These are phyloP conservation scores for Noccaea caerulescens DNA, from an alignment of 345 rosid genomes.

Conservation along the genomic window DNA sequence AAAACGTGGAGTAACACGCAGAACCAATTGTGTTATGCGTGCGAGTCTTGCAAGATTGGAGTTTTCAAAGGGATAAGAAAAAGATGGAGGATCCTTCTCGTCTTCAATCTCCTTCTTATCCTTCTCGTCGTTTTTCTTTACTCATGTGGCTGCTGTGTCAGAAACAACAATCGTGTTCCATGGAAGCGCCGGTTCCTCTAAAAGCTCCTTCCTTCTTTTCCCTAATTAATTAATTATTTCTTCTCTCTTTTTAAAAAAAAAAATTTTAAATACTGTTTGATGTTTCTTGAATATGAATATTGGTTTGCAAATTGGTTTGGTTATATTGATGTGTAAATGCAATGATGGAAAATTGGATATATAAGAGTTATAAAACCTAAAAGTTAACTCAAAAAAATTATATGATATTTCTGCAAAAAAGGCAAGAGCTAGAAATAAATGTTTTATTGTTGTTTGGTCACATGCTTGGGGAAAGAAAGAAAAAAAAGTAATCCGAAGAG, in stretches of 20 bases:
- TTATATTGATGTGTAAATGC: slow-evolving; percentile 13
- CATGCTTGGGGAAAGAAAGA: not conserved
- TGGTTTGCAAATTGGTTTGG: slow-evolving; percentile 21
- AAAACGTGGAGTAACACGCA: slow-evolving; percentile 56
- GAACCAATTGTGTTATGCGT: slow-evolving; percentile 51
- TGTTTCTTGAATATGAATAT: slow-evolving; percentile 11
- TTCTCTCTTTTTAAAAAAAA: no score
- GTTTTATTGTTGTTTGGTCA: not conserved
- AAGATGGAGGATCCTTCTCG: slow-evolving; percentile 50
- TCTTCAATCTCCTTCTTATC: slow-evolving; percentile 38
- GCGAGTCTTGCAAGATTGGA: slow-evolving; percentile 64
- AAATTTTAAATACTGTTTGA: slow-evolving; percentile 4
- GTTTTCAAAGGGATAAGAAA: slow-evolving; percentile 45
- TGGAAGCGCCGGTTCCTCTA: slow-evolving; percentile 44
- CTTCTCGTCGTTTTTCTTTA: slow-evolving; percentile 42
- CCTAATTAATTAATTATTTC: not conserved
- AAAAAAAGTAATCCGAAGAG: not conserved
- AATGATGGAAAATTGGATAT: not conserved
- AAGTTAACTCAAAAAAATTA: no score
- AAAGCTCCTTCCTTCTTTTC: not conserved
- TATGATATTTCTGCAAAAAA: not conserved
- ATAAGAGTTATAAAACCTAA: no score
- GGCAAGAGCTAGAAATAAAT: not conserved
- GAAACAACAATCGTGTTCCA: slow-evolving; percentile 43
- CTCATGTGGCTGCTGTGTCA: slow-evolving; percentile 49